A percentile compares a stretch with the other conserved stretches of the same genome.
Conservation (phyloP, 768 basidiomycete genomes). For the Zangia roseola region DNA sequence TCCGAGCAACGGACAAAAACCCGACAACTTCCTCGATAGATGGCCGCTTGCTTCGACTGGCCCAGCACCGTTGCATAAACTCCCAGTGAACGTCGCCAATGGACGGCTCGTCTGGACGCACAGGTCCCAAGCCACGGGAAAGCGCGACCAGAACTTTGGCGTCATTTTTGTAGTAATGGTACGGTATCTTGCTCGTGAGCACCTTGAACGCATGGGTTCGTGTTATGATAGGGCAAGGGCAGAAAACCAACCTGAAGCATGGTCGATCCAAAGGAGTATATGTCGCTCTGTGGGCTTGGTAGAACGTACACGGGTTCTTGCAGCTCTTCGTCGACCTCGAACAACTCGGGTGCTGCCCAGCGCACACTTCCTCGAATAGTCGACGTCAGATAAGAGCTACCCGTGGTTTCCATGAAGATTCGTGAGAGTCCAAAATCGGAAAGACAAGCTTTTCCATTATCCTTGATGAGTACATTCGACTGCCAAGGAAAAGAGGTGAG, state of each 20-base stretch:
- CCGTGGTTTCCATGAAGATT: conserved; percentile 25
- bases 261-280: conserved; percentile 41
- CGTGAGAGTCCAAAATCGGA: conserved; percentile 38
- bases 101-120: not conserved
- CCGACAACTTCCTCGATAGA: conserved; percentile 15
- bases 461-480: conserved; percentile 38
- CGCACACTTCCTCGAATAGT: conserved; percentile 45
- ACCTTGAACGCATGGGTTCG: conserved; percentile 16
- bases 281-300: conserved; percentile 35
- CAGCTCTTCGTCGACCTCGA: conserved; percentile 26
- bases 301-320: conserved; percentile 7
- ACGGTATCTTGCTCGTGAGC: conserved; percentile 23
- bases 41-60: conserved; percentile 20
- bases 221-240: not conserved
- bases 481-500: conserved; percentile 7
- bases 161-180: conserved; percentile 22
- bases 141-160: conserved; percentile 23
- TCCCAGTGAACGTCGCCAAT: conserved; percentile 10
- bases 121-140: conserved; percentile 13
- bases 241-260: conserved; percentile 26
- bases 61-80: conserved; percentile 27
- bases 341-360: conserved; percentile 47
- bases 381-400: conserved; percentile 25
- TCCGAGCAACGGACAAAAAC: conserved; percentile 15
- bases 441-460: conserved; percentile 29